Evolutionary conservation across 805 yeast species (phyloP), one percentile per base, ranked within the genome.

Genomic region (Teunomyces lycoperdinae): DNA sequence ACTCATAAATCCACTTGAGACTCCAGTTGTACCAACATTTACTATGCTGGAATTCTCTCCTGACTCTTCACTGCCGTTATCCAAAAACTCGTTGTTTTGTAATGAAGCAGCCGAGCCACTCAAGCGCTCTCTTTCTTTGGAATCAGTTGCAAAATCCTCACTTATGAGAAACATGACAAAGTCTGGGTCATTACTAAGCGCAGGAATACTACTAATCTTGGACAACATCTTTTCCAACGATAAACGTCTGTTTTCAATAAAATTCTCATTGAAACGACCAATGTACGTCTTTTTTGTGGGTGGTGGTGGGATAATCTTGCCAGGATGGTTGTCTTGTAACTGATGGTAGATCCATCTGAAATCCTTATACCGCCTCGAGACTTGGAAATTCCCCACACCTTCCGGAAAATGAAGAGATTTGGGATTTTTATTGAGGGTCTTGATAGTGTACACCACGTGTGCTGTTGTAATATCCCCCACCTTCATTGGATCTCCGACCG

Each of bases 281-380:
- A 91, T 85, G 6, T 87, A 86, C 52, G 95, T 96, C 64, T 94
- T 96, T 50, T 88, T 96, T 0, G 97, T 91, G 3, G 98, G 97
- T 1, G 98, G 96, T 2, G 77, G 77, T 0, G 99, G 98, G 20
- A 94, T 83, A 32, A 94, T 84, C 49, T 78, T 76, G 0, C 99
- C 99, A 31, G 96, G 96, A 61, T 94, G 90, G 56, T 85, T 88
- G 58, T 81, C 79, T 59, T 87, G 87, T 24, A 94, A 71, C 57
- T 91, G 96, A 54, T 88, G 89, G 64, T 90, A 92, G 9, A 94
- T 74, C 98, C 98, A 92, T 51, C 96, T 73, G 67, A 94, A 92
- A 65, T 94, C 99, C 45, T 84, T 81, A 66, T 92, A 94, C 54
- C 99, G 78, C 62, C 99, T 76, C 4, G 89, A 79, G 0, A 91